Base-by-base conservation (phyloP, 306 rosid species). In the Neltuma alba region DNA sequence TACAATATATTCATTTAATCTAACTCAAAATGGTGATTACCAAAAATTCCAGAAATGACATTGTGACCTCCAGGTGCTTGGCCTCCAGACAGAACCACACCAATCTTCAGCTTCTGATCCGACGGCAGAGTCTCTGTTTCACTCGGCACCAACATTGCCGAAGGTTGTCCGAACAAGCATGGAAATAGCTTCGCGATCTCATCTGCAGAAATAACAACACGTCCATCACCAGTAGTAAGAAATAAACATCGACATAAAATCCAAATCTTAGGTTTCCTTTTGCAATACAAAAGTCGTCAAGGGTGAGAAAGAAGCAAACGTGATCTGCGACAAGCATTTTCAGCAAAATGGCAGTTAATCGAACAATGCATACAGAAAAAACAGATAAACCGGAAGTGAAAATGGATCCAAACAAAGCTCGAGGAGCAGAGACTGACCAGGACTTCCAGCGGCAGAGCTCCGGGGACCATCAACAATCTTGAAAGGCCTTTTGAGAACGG, bases 21-120 rank as follows among this genome's bases (percentile, higher is more conserved):
- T 37, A 41, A 40, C 28, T 16, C 28, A 67, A 34, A 60, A 34
- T 0, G 71, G 83, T 28, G 58, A 77, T 73, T 77, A 96, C 99
- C 99, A 55, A 85, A 93, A 37, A 96, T 87, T 84, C 99, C 99
- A 65, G 91, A 89, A 30, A 96, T 96, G 67, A 96, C 99, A 84
- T 96, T 96, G 86, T 96, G 99, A 6, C 99, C 99, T 30, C 98
- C 99, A 0, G 99, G 99, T 66, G 99, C 98, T 71, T 93, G 98
- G 72, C 99, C 99, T 63, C 99, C 99, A 18, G 99, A 96, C 83
- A 96, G 84, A 75, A 96, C 99, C 3, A 93, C 97, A 6, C 99
- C 99, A 18, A 96, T 90, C 92, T 93, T 96, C 89, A 96, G 60
- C 89, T 84, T 89, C 76, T 72, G 83, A 34, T 74, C 72, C 1